Percentiles rank a stretch among this genome's conserved stretches.
These are phyloP conservation scores for Dalechampia spathulata DNA, from an alignment of 441 rosid genomes.

Conservation along the genomic window DNA sequence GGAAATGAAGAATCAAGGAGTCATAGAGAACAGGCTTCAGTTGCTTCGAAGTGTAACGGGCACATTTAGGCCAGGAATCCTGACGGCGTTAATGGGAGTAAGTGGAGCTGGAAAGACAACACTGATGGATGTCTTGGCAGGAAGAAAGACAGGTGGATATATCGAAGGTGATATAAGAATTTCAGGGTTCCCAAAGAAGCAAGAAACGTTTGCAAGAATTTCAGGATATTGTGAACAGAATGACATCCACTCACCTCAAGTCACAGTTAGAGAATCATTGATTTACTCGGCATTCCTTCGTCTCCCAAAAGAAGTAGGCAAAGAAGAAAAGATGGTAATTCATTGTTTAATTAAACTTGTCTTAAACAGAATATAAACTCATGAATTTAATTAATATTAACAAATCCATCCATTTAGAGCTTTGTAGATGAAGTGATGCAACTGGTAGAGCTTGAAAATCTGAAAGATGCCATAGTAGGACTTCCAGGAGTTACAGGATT, in stretches of 20 bases:
- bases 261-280: slow-evolving; percentile 74
- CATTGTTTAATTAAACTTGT: not conserved
- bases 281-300: slow-evolving; percentile 89
- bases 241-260: slow-evolving; percentile 92
- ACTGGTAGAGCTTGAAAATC: slow-evolving; percentile 28
- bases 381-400: no score
- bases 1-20: slow-evolving; percentile 95
- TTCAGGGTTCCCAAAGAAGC: slow-evolving; percentile 76
- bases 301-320: slow-evolving; percentile 61
- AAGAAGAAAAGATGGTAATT: slow-evolving; percentile 62
- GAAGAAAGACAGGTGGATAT: slow-evolving; percentile 85
- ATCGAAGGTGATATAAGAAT: slow-evolving; percentile 79
- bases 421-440: slow-evolving; percentile 39
- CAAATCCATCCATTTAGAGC: slow-evolving; percentile 29
- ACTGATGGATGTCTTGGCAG: slow-evolving; percentile 93
- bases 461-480: slow-evolving; percentile 36
- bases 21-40: slow-evolving; percentile 56
- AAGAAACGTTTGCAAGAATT: slow-evolving; percentile 95
- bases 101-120: slow-evolving; percentile 99
- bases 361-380: not conserved
- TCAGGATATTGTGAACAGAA: slow-evolving; percentile 93
- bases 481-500: slow-evolving; percentile 38
- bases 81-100: slow-evolving; percentile 95
- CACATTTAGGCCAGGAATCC: slow-evolving; percentile 81
- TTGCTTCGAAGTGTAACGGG: slow-evolving; percentile 69